Conservation (phyloP, 2,329 filamentous ascomycete genomes). For the Talaromyces sp. region DNA sequence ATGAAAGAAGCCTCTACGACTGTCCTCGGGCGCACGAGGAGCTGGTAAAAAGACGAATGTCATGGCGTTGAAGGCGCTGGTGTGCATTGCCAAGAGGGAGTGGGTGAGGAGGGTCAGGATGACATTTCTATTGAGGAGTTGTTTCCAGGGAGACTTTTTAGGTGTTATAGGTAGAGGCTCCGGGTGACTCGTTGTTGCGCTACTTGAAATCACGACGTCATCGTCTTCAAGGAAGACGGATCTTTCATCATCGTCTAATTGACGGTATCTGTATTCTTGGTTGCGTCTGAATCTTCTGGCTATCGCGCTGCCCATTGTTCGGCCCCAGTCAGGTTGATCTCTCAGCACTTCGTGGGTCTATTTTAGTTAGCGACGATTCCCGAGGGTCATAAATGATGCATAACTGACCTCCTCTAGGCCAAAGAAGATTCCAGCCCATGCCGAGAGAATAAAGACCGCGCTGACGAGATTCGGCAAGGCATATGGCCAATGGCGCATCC, state of each 20-base stretch:
- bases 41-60: slow-evolving; percentile 75
- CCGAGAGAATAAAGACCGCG: slow-evolving; percentile 56
- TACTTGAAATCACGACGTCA: slow-evolving; percentile 27
- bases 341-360: slow-evolving; percentile 39
- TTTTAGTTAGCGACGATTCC: neutral
- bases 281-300: slow-evolving; percentile 24
- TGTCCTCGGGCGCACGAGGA: slow-evolving; percentile 53
- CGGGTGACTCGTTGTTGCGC: slow-evolving; percentile 24
- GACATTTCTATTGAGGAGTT: slow-evolving; percentile 54
- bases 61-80: slow-evolving; percentile 71
- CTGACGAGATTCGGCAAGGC: slow-evolving; percentile 67
- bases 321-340: slow-evolving; percentile 41
- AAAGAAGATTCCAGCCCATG: slow-evolving; percentile 56
- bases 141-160: slow-evolving; percentile 44
- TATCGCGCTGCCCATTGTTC: slow-evolving; percentile 37
- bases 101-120: slow-evolving; percentile 59
- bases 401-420: slow-evolving; percentile 61
- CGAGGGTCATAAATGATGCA: neutral
- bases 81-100: slow-evolving; percentile 68
- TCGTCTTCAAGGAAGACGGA: slow-evolving; percentile 33
- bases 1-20: slow-evolving; percentile 45
- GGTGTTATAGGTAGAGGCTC: slow-evolving; percentile 32
- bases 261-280: slow-evolving; percentile 32
- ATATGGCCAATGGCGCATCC: slow-evolving; percentile 65
- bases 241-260: slow-evolving; percentile 30